These are phyloP conservation scores for Ceratocystis cubensis DNA, from an alignment of 2,329 filamentous ascomycete genomes.

Conservation along the genomic window DNA sequence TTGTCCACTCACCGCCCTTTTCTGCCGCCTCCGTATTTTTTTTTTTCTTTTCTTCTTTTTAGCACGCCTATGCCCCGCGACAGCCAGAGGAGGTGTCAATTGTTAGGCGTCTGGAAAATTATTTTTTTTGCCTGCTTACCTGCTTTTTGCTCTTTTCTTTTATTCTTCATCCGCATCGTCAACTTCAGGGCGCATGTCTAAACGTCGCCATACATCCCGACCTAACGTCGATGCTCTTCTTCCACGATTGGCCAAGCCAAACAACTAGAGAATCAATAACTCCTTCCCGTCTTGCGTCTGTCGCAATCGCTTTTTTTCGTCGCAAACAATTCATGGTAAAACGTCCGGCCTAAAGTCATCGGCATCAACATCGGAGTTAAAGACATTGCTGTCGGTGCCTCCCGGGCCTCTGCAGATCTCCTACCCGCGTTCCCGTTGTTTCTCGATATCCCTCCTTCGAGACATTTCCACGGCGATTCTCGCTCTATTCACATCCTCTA, in stretches of 20 bases:
- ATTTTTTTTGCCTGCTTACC: not conserved
- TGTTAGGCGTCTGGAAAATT: not conserved
- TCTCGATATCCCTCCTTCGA: too few species aligned
- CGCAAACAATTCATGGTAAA: not conserved
- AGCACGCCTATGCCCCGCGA: not conserved
- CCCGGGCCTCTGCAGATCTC: too few species aligned
- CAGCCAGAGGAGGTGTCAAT: not conserved
- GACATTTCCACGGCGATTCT: too few species aligned
- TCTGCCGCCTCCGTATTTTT: not conserved
- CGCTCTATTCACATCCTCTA: too few species aligned
- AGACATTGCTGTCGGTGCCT: too few species aligned
- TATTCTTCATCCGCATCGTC: not conserved
- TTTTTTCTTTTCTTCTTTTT: not conserved
- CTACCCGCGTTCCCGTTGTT: too few species aligned
- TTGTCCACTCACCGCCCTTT: not conserved
- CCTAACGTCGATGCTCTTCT: too few species aligned
- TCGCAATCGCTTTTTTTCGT: not conserved
- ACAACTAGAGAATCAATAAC: too few species aligned
- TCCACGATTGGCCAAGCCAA: too few species aligned
- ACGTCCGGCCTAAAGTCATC: not conserved
- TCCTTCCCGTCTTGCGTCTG: not conserved
- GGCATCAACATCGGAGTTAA: not conserved
- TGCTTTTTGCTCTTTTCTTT: not conserved
- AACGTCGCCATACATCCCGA: too few species aligned
- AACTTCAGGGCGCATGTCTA: too few species aligned